Conservation (phyloP, 169 alveolate species). For the Plasmodium coatneyi region DNA sequence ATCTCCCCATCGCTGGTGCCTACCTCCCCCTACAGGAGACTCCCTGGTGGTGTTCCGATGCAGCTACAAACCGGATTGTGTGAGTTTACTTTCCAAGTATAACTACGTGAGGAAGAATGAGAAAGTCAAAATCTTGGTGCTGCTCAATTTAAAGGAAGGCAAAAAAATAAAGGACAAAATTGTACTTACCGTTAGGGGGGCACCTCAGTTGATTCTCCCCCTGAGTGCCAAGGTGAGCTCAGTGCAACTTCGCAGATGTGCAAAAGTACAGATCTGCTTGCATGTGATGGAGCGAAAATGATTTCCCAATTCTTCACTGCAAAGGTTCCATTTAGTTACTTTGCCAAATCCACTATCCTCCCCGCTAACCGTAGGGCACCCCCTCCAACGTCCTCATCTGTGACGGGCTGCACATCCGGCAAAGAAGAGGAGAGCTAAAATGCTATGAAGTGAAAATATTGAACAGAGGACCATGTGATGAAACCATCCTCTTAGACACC, state of each 20-base stretch:
- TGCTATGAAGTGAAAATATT: constrained; percentile 16
- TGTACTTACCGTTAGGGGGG: constrained; percentile 27
- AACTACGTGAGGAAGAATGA: constrained; percentile 53
- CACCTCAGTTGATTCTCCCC: constrained; percentile 25
- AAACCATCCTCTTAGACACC: constrained; percentile 14
- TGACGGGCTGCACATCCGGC: neutral
- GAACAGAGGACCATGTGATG: constrained; percentile 62
- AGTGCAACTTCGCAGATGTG: neutral
- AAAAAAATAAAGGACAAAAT: constrained; percentile 65
- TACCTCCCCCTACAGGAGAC: constrained; percentile 17
- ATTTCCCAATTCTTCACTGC: neutral
- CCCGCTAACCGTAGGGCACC: neutral
- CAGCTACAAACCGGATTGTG: constrained; percentile 32
- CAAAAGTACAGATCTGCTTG: neutral
- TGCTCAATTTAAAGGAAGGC: constrained; percentile 24
- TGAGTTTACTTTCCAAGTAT: constrained; percentile 15
- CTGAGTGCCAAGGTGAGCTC: constrained; percentile 14
- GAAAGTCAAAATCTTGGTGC: constrained; percentile 7
- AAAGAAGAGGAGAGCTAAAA: constrained; percentile 25
- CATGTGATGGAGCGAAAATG: neutral
- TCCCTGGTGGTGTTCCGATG: constrained; percentile 24
- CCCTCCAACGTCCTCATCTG: neutral
- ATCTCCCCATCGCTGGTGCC: neutral
- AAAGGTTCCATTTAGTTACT: neutral
- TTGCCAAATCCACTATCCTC: neutral